Conservation (phyloP, 2,329 filamentous ascomycete species). For the Arthrobotrys sphaeroides region DNA sequence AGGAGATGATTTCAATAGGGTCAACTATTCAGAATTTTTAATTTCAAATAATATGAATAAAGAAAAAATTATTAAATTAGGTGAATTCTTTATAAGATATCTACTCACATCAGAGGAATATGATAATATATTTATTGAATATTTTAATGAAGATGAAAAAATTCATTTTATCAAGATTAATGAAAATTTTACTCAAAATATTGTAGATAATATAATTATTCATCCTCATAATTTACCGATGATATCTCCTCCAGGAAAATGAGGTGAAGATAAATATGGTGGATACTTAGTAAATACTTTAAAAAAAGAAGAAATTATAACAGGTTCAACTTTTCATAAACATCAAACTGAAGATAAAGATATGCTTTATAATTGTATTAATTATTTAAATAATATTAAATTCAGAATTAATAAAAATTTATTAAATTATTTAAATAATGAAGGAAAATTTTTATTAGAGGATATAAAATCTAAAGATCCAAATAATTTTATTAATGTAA, state of each 20-base stretch:
- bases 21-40: background rate
- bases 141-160: conserved; percentile 1
- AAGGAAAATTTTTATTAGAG: background rate
- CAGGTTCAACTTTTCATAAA: background rate
- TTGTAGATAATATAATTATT: background rate
- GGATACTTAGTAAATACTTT: background rate
- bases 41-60: background rate
- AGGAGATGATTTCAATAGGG: background rate
- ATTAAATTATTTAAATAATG: background rate
- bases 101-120: conserved; percentile 36
- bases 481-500: conserved; percentile 51
- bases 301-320: background rate
- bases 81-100: conserved; percentile 29
- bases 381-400: conserved; percentile 54
- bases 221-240: background rate
- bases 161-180: background rate
- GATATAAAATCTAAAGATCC: background rate
- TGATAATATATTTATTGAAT: conserved; percentile 40
- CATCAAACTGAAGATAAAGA: conserved; percentile 52
- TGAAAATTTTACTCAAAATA: background rate
- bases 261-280: background rate
- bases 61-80: background rate
- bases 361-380: conserved; percentile 54
- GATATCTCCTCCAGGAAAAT: background rate
- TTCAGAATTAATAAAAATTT: conserved; percentile 1